Conservation (phyloP, 768 basidiomycete species). For the Austroboletus eburneus region DNA sequence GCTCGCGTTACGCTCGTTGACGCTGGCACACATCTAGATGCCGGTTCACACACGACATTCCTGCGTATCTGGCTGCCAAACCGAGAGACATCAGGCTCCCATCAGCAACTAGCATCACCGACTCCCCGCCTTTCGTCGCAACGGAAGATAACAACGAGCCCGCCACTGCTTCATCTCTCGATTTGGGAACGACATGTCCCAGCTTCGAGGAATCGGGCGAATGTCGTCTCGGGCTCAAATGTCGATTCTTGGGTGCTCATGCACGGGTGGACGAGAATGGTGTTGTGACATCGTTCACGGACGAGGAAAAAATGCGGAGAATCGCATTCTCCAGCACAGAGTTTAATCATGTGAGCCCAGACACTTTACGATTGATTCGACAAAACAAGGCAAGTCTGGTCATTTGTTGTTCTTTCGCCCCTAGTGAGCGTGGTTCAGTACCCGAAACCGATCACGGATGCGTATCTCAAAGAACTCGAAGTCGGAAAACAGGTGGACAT, state of each 20-base stretch:
- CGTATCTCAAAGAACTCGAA: slow-evolving; percentile 55
- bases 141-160: slow-evolving; percentile 6
- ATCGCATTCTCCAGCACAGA: slow-evolving; percentile 50
- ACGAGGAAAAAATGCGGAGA: slow-evolving; percentile 57
- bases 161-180: slow-evolving; percentile 10
- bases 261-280: slow-evolving; percentile 46
- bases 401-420: background rate
- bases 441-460: slow-evolving; percentile 56
- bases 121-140: slow-evolving; percentile 49
- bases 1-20: background rate
- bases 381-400: slow-evolving; percentile 55
- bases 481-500: slow-evolving; percentile 18
- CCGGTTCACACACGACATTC: slow-evolving; percentile 74
- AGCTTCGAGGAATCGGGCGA: slow-evolving; percentile 27
- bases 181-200: slow-evolving; percentile 22
- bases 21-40: slow-evolving; percentile 45
- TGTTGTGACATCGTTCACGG: slow-evolving; percentile 39
- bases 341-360: slow-evolving; percentile 61
- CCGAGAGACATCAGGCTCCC: slow-evolving; percentile 67
- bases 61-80: slow-evolving; percentile 73
- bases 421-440: slow-evolving; percentile 41
- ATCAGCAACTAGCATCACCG: slow-evolving; percentile 37
- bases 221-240: slow-evolving; percentile 67
- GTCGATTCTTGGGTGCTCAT: slow-evolving; percentile 86
- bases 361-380: slow-evolving; percentile 57